Evolutionary conservation across 2,329 filamentous ascomycete genomes (phyloP).

Genomic region (Ophiostoma novo-ulmi): DNA sequence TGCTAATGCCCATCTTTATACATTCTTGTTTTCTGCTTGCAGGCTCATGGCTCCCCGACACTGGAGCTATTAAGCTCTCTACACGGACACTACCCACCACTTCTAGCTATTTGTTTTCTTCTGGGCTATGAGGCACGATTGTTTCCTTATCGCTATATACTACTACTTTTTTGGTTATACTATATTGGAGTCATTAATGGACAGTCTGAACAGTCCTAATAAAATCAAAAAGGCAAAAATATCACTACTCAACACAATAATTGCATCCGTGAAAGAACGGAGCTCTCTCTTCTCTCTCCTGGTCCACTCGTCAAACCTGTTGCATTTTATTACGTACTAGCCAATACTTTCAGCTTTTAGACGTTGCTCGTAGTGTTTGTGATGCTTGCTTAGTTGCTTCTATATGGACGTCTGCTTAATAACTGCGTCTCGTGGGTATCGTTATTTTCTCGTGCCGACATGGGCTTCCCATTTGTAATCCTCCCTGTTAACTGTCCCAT

Average conservation of each 20-base stretch:
- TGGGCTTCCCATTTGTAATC: not conserved
- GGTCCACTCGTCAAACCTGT: not conserved
- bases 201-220: slow-evolving; percentile 8
- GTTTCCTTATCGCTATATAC: not conserved
- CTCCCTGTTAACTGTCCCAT: not conserved
- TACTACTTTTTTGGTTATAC: not conserved
- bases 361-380: not conserved
- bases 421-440: slow-evolving; percentile 3
- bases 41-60: not conserved
- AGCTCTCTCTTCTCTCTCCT: no score
- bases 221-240: not conserved
- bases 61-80: not conserved
- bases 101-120: not conserved
- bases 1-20: not conserved
- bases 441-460: not conserved
- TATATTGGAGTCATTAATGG: not conserved
- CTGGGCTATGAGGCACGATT: slow-evolving; percentile 5
- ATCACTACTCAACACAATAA: not conserved
- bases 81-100: not conserved
- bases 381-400: not conserved
- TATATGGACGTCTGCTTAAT: not conserved
- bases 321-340: not conserved
- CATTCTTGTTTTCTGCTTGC: not conserved
- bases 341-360: not conserved
- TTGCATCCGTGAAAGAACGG: no score